Conservation (phyloP, 257 asterid species). For the Capsicum chinense region DNA sequence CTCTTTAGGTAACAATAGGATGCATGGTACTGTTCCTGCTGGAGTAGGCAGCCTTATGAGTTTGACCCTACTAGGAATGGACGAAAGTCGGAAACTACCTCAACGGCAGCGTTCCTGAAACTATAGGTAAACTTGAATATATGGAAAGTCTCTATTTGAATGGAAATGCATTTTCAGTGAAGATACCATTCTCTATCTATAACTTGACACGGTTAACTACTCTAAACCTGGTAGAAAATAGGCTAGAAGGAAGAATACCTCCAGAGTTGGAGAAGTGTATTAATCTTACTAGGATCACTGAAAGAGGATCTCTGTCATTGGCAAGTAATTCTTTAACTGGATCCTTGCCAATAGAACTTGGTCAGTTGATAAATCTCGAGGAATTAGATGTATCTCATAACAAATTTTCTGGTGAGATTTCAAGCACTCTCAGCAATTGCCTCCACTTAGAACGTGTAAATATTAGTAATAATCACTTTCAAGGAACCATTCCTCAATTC, state of each 20-base stretch:
- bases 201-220: slow-evolving; percentile 30
- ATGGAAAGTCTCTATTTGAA: slow-evolving; percentile 22
- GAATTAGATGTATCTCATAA: slow-evolving; percentile 35
- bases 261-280: slow-evolving; percentile 32
- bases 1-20: slow-evolving; percentile 32
- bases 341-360: slow-evolving; percentile 33
- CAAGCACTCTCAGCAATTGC: slow-evolving; percentile 34
- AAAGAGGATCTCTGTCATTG: slow-evolving; percentile 27
- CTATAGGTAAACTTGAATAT: slow-evolving; percentile 30
- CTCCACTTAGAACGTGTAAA: slow-evolving; percentile 32
- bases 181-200: slow-evolving; percentile 32
- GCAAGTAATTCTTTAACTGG: slow-evolving; percentile 32
- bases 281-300: slow-evolving; percentile 26
- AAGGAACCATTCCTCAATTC: slow-evolving; percentile 39
- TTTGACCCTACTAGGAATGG: slow-evolving; percentile 13
- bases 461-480: slow-evolving; percentile 21
- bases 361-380: slow-evolving; percentile 27
- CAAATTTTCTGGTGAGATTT: slow-evolving; percentile 38
- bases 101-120: slow-evolving; percentile 32
- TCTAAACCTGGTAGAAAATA: slow-evolving; percentile 31
- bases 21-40: slow-evolving; percentile 36
- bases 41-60: slow-evolving; percentile 32
- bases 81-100: background rate
- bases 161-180: slow-evolving; percentile 30
- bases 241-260: slow-evolving; percentile 36